Evolutionary conservation across 75 land plant genomes (phyloP).

Genomic region (Selaginella moellendorffii): DNA sequence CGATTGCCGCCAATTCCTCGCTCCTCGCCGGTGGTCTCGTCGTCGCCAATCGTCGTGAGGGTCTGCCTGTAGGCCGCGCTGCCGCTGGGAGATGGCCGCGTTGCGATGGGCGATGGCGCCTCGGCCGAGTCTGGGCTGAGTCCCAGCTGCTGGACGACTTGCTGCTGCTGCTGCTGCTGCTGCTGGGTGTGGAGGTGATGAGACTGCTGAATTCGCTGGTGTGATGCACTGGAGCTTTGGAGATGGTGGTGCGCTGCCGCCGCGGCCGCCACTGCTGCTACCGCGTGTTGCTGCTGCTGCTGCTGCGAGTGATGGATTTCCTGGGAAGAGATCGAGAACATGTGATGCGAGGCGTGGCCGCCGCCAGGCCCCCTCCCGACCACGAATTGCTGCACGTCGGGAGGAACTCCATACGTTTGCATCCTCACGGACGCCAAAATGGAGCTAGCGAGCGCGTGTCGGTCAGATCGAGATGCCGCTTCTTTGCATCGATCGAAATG

Average conservation of each 20-base stretch:
- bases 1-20: slow-evolving; percentile 13
- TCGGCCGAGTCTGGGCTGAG: slow-evolving; percentile 8
- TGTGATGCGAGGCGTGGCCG: neutral
- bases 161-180: slow-evolving; percentile 11
- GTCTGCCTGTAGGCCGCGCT: neutral
- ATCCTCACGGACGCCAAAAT: too few species aligned
- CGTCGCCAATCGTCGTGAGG: neutral
- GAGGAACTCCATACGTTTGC: neutral
- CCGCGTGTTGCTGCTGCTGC: neutral
- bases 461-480: too few species aligned
- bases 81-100: slow-evolving; percentile 8
- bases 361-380: neutral
- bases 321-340: neutral
- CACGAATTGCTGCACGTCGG: neutral
- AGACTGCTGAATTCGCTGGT: slow-evolving; percentile 11
- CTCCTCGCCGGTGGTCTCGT: slow-evolving; percentile 10
- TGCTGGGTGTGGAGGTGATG: slow-evolving; percentile 7
- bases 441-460: too few species aligned
- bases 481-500: too few species aligned
- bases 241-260: slow-evolving; percentile 8
- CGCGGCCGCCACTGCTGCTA: neutral
- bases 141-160: slow-evolving; percentile 15
- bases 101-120: slow-evolving; percentile 9
- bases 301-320: neutral
- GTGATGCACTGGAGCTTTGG: neutral